These are phyloP conservation scores for Saitozyma podzolica DNA, from an alignment of 768 basidiomycete species.

Conservation along the genomic window DNA sequence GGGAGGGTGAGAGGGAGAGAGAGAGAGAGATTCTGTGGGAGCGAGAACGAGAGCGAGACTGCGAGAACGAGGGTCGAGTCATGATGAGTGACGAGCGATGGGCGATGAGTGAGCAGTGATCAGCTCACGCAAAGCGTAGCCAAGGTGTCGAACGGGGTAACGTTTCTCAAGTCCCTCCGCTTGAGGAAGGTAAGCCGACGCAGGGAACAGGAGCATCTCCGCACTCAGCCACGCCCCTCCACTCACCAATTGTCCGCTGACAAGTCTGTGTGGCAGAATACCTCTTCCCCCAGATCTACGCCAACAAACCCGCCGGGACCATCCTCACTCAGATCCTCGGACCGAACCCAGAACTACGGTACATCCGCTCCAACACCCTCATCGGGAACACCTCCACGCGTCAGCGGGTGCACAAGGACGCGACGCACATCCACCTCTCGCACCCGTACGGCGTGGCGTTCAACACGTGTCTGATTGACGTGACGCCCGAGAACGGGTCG, in stretches of 20 bases:
- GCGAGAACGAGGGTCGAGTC: no score
- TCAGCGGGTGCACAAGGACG: slow-evolving; percentile 18
- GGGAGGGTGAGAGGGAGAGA: no score
- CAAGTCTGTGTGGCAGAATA: slow-evolving; percentile 5
- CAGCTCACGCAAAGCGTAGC: no score
- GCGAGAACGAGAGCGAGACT: no score
- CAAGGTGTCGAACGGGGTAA: slow-evolving; percentile 11
- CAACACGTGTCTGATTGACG: slow-evolving; percentile 13
- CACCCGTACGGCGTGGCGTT: slow-evolving; percentile 17
- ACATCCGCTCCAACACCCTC: slow-evolving; percentile 17
- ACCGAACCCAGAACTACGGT: slow-evolving; percentile 16
- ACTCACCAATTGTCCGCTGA: no score
- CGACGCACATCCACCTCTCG: slow-evolving; percentile 1
- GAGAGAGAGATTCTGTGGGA: no score
- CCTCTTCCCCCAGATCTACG: slow-evolving; percentile 16
- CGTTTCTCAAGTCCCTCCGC: slow-evolving; percentile 16
- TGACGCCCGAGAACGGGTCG: slow-evolving; percentile 18
- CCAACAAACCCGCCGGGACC: slow-evolving; percentile 15
- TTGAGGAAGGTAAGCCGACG: slow-evolving; percentile 7
- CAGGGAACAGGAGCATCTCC: no score
- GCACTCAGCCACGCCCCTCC: no score
- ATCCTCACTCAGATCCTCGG: slow-evolving; percentile 13
- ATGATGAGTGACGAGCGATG: no score
- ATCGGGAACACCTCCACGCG: slow-evolving; percentile 11
- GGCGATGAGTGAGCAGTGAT: no score